Evolutionary conservation across 805 yeast genomes (phyloP).

Genomic region (Wickerhamomyces ciferrii): DNA sequence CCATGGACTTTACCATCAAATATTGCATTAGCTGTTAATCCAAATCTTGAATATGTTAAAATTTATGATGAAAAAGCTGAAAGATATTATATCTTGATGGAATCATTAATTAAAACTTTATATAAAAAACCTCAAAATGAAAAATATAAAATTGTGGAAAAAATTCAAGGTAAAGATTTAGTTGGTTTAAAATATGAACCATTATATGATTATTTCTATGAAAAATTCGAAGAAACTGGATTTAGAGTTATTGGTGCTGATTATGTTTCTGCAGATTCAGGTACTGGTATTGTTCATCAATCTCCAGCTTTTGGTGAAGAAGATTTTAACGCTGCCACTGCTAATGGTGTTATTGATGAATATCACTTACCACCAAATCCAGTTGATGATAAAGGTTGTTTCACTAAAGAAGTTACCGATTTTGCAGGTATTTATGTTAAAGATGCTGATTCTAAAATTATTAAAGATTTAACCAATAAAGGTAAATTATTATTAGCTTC

Average conservation of each 20-base stretch:
- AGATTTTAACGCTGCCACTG: conserved; percentile 82
- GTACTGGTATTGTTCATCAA: conserved; percentile 99
- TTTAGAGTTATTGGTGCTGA: conserved; percentile 78
- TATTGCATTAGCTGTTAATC: conserved; percentile 86
- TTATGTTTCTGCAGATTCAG: conserved; percentile 89
- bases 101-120: conserved; percentile 71
- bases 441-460: conserved; percentile 90
- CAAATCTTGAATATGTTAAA: conserved; percentile 86
- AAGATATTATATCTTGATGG: conserved; percentile 77
- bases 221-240: conserved; percentile 68
- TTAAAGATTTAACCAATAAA: conserved; percentile 71
- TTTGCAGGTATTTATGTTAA: conserved; percentile 85
- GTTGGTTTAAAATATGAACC: conserved; percentile 81
- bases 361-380: conserved; percentile 83
- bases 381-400: conserved; percentile 87
- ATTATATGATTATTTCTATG: conserved; percentile 73
- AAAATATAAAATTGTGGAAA: conserved; percentile 77
- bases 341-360: conserved; percentile 68
- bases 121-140: conserved; percentile 95
- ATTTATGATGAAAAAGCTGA: conserved; percentile 85
- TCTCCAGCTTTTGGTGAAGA: conserved; percentile 99
- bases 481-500: conserved; percentile 73
- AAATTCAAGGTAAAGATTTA: conserved; percentile 72
- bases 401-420: conserved; percentile 69
- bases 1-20: conserved; percentile 99